phyloP scores from a whole-genome alignment of 108 stramenopile genomes.

The Cyclotella choctawhatcheeana region DNA sequence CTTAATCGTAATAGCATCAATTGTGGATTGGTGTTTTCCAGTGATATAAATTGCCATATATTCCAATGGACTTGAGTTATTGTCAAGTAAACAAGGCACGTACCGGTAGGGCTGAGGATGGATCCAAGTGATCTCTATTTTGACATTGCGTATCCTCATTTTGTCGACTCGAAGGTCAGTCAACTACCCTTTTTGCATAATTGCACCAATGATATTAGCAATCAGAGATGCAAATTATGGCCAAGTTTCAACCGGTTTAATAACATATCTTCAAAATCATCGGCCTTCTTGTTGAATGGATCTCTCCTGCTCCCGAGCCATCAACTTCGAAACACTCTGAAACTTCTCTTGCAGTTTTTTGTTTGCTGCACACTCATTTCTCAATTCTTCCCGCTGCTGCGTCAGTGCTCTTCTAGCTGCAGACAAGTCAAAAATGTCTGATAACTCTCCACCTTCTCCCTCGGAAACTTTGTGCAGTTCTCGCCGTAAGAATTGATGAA shows the following conservation, averaged over 20 bases:
- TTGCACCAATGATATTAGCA: constrained; percentile 1
- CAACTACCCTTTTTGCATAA: constrained; percentile 6
- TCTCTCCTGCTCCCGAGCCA: constrained; percentile 66
- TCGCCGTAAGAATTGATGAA: constrained; percentile 78
- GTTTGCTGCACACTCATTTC: constrained; percentile 86
- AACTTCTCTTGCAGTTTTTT: constrained; percentile 86
- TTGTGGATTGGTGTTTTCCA: background rate
- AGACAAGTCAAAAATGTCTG: constrained; percentile 73
- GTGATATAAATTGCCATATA: too few relatives aligned
- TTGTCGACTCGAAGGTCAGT: constrained; percentile 26
- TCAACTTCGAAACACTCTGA: constrained; percentile 69
- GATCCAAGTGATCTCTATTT: constrained; percentile 17
- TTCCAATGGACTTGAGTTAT: constrained; percentile 6
- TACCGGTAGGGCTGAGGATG: constrained; percentile 25
- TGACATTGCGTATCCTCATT: constrained; percentile 5
- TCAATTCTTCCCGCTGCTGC: constrained; percentile 68
- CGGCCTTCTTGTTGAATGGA: constrained; percentile 42
- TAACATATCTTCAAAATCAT: background rate
- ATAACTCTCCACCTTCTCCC: constrained; percentile 56
- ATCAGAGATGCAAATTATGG: constrained; percentile 1
- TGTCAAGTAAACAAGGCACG: constrained; percentile 12
- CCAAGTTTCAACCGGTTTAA: constrained; percentile 3
- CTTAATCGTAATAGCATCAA: constrained; percentile 9
- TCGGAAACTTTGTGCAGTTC: constrained; percentile 78
- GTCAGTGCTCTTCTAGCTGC: constrained; percentile 59